Evolutionary conservation across 345 rosid species (phyloP), one percentile per base, ranked within the genome.

Genomic region (Balakata baccata): DNA sequence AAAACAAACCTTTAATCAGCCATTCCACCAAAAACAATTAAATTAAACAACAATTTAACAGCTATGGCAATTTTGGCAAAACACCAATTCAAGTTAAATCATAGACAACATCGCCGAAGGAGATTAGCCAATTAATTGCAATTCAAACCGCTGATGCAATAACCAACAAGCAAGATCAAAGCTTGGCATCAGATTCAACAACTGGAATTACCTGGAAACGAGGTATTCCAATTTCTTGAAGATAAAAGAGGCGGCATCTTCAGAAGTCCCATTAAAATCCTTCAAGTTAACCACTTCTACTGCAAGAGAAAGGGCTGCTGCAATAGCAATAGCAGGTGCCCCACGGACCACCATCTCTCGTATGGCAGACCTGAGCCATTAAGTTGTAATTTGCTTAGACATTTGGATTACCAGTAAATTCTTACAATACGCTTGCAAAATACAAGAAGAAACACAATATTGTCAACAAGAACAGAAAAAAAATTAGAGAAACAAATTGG

Each of bases 291-390:
- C 87, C 29, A 89, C 98, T 82, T 94, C 98, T 8, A 92, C 96
- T 0, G 98, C 99, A 69, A 94, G 85, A 74, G 99, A 86, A 54
- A 94, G 93, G 3, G 97, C 96, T 1, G 96, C 99, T 6, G 99
- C 87, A 64, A 94, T 91, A 22, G 99, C 99, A 67, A 92, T 92
- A 62, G 99, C 99, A 57, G 99, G 99, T 38, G 99, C 99, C 75
- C 98, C 99, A 11, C 99, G 96, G 23, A 94, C 99, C 43, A 94
- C 97, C 98, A 94, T 94, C 39, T 90, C 98, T 67, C 85, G 87
- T 71, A 94, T 90, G n/a, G 95, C 95, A 41, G 70, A 81, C 98
- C 98, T 91, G 64, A 50, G 51, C 71, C 71, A 84, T 25, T 17
- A 59, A 53, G 11, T 16, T 7, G 45, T 22, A 17, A 61, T 7